These are phyloP conservation scores for Russula olivacea DNA, from an alignment of 768 basidiomycete species.

Conservation along the genomic window DNA sequence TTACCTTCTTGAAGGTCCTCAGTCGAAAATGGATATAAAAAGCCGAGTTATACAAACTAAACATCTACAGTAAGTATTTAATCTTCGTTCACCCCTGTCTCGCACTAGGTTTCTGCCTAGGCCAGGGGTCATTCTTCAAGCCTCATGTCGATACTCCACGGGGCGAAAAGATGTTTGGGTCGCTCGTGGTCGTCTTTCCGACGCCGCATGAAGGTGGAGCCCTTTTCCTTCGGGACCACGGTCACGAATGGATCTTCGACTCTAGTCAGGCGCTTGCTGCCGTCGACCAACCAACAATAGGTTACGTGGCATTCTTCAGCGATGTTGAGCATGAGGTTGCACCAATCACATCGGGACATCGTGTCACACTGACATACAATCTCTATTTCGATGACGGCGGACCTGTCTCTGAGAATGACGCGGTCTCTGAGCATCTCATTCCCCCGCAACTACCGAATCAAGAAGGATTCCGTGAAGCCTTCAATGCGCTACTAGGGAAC, in stretches of 20 bases:
- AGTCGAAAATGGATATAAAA: not conserved
- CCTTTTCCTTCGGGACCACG: constrained; percentile 30
- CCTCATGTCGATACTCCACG: not conserved
- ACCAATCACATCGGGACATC: constrained; percentile 29
- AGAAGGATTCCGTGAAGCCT: constrained; percentile 6
- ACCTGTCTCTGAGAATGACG: not conserved
- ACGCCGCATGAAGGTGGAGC: constrained; percentile 41
- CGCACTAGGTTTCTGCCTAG: not conserved
- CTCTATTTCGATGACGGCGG: constrained; percentile 29
- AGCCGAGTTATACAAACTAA: not conserved
- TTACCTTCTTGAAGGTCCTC: not conserved
- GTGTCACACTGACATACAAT: constrained; percentile 40
- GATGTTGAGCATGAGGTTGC: no score
- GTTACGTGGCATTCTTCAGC: no score
- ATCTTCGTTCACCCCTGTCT: not conserved
- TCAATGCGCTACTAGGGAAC: not conserved
- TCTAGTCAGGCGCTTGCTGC: no score
- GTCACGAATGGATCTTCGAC: no score
- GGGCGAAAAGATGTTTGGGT: no score
- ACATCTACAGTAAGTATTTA: not conserved
- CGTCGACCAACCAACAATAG: constrained; percentile 13
- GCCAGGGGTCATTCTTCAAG: not conserved
- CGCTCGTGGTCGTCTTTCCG: not conserved
- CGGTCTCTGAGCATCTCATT: no score
- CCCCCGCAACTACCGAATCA: not conserved